phyloP scores from a whole-genome alignment of 2,329 filamentous ascomycete species.

The Aureobasidium zeae region DNA sequence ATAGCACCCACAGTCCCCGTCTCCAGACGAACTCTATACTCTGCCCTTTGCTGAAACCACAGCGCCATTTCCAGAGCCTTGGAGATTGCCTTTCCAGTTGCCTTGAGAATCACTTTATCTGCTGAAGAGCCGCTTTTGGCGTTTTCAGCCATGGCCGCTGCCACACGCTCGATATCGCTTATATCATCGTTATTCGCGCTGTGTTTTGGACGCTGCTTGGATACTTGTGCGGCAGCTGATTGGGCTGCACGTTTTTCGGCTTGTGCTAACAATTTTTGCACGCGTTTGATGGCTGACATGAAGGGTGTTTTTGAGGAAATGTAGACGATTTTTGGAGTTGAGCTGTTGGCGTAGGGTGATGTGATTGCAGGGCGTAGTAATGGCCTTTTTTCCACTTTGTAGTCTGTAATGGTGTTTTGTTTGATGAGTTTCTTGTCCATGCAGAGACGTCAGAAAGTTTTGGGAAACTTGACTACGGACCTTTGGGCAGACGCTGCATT shows the following conservation, averaged over 20 bases:
- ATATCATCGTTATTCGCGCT: constrained; percentile 3
- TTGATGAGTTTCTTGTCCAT: no score
- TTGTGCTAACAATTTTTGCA: constrained; percentile 52
- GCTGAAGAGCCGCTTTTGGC: constrained; percentile 27
- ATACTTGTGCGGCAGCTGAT: constrained; percentile 28
- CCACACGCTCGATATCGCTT: constrained; percentile 14
- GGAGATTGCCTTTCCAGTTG: constrained; percentile 57
- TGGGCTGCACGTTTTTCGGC: constrained; percentile 44
- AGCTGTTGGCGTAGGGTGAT: constrained; percentile 43
- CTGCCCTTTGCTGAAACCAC: constrained; percentile 55
- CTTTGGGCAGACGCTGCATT: constrained; percentile 20
- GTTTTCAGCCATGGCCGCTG: constrained; percentile 23
- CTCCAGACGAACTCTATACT: constrained; percentile 49
- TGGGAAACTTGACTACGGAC: constrained; percentile 14
- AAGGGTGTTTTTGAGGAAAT: constrained; percentile 57
- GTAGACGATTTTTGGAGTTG: constrained; percentile 52
- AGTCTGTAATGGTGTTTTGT: constrained; percentile 29
- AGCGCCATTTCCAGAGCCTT: constrained; percentile 53
- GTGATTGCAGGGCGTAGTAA: constrained; percentile 48
- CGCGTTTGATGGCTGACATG: constrained; percentile 57
- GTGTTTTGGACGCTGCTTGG: constrained; percentile 16
- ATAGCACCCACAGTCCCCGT: constrained; percentile 57
- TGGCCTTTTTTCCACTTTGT: constrained; percentile 46
- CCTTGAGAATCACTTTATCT: constrained; percentile 52
- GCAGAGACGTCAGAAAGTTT: no score